These are phyloP conservation scores for Aureobasidium melanogenum DNA, from an alignment of 2,329 filamentous ascomycete species.

Conservation along the genomic window DNA sequence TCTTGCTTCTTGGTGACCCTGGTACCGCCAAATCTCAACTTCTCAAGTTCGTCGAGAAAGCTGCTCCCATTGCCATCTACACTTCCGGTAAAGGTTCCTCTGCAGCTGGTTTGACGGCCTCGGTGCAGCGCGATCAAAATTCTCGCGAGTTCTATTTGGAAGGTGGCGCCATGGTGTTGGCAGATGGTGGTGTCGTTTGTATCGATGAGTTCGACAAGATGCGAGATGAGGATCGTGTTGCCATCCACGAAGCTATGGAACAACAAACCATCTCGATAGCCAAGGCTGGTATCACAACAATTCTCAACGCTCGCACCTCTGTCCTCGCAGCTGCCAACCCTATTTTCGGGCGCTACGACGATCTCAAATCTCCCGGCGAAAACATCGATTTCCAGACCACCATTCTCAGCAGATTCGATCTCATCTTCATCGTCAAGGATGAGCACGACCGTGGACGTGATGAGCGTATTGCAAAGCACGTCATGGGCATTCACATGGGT, in stretches of 20 bases:
- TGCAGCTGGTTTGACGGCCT: slow-evolving; percentile 92
- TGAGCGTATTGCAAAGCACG: slow-evolving; percentile 89
- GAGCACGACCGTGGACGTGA: slow-evolving; percentile 86
- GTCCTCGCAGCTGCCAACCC: slow-evolving; percentile 94
- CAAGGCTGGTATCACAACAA: slow-evolving; percentile 96
- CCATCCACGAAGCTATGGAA: slow-evolving; percentile 99
- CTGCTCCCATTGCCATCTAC: slow-evolving; percentile 93
- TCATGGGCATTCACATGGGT: slow-evolving; percentile 96
- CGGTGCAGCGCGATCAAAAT: slow-evolving; percentile 83
- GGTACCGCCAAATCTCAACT: slow-evolving; percentile 97
- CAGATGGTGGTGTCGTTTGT: slow-evolving; percentile 92
- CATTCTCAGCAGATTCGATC: slow-evolving; percentile 95
- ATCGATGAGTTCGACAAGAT: slow-evolving; percentile 99
- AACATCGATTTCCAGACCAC: slow-evolving; percentile 99
- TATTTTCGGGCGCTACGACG: slow-evolving; percentile 95
- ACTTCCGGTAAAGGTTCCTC: slow-evolving; percentile 98
- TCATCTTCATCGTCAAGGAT: slow-evolving; percentile 98
- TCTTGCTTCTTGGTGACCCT: slow-evolving; percentile 89
- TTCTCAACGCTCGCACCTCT: slow-evolving; percentile 89
- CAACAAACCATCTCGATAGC: slow-evolving; percentile 99
- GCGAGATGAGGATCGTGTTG: slow-evolving; percentile 94
- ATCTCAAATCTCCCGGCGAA: slow-evolving; percentile 93
- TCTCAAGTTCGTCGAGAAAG: slow-evolving; percentile 94
- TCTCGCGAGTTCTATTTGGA: slow-evolving; percentile 97
- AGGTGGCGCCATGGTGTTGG: slow-evolving; percentile 96